Evolutionary conservation across 148 eudicot species (phyloP), one percentile per base, ranked within the genome.

Genomic region (Rhododendron molle): DNA sequence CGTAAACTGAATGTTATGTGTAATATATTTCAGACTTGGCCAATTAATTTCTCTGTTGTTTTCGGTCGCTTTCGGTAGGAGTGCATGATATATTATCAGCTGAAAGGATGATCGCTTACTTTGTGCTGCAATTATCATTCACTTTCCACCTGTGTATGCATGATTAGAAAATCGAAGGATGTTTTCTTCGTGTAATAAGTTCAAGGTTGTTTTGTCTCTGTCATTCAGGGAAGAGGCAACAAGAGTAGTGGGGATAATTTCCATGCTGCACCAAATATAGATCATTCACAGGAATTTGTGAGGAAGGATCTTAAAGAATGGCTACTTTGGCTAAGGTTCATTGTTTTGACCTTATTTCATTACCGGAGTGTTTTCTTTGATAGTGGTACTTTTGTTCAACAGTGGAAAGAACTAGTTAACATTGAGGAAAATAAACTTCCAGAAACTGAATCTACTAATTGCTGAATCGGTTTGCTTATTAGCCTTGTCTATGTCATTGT

Each of bases 231-330:
- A 81, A 91, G 98, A 83, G 99, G 99, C 80, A 94, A 93, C 86
- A 97, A 95, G 86, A 95, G 98, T 80, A 97, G 99, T 88, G 99
- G 99, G 85, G 99, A 97, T 88, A 91, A 89, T 85, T 97, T 97
- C 85, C 99, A 97, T 90, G 98, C 99, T 77, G 99, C 99, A 90
- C 99, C 99, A 85, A 97, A 97, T 85, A 97, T 97, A 87, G 99
- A 97, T 86, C 99, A 97, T 89, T 97, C 99, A 12, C 99, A 97
- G 90, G 98, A 97, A 40, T 97, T 97, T 86, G 99, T 97, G 73
- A 95, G 99, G 88, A 94, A 87, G 40, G 99, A 97, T 89, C 83
- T 95, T 65, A 93, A 91, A 85, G 97, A 95, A 87, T 97, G 99
- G 99, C 76, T 97, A 74, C 23, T 88, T 89, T 97, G 98, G 99